Conservation (phyloP, 2,329 filamentous ascomycete genomes). For the Chlorencoelia australis region DNA sequence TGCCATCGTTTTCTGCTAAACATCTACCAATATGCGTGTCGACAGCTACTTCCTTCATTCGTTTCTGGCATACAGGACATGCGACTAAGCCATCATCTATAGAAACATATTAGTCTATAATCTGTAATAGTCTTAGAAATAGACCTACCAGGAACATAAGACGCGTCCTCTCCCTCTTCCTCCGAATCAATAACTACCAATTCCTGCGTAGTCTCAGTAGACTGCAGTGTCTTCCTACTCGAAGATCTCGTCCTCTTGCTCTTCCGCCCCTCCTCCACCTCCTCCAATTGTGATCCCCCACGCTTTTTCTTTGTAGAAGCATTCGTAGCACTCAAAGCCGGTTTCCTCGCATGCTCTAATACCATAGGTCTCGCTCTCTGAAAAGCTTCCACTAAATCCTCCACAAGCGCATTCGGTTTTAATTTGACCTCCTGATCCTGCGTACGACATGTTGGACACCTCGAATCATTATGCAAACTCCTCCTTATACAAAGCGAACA, state of each 20-base stretch:
- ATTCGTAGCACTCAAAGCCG: constrained; percentile 18
- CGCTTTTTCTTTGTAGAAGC: constrained; percentile 44
- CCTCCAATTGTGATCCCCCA: constrained; percentile 18
- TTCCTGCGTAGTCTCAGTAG: constrained; percentile 29
- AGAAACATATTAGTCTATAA: constrained; percentile 5
- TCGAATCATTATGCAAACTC: constrained; percentile 71
- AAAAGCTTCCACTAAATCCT: constrained; percentile 78
- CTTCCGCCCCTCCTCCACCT: constrained; percentile 24
- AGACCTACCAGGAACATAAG: constrained; percentile 22
- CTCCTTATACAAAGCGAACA: constrained; percentile 92
- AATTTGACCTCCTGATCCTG: constrained; percentile 76
- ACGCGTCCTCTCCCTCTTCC: constrained; percentile 20
- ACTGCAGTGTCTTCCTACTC: constrained; percentile 35
- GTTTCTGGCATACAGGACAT: constrained; percentile 66
- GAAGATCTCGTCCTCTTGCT: constrained; percentile 44
- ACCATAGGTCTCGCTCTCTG: constrained; percentile 50
- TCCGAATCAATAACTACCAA: constrained; percentile 25
- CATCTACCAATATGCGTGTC: constrained; percentile 29
- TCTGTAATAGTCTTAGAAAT: too few relatives aligned
- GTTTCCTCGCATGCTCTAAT: constrained; percentile 51
- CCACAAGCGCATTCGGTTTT: constrained; percentile 72
- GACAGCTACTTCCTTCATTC: constrained; percentile 63
- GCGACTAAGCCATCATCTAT: constrained; percentile 51
- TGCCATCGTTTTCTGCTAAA: constrained; percentile 19
- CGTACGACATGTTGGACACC: constrained; percentile 75